phyloP scores from a whole-genome alignment of 345 rosid species.

The Eucalyptus paniculata region DNA sequence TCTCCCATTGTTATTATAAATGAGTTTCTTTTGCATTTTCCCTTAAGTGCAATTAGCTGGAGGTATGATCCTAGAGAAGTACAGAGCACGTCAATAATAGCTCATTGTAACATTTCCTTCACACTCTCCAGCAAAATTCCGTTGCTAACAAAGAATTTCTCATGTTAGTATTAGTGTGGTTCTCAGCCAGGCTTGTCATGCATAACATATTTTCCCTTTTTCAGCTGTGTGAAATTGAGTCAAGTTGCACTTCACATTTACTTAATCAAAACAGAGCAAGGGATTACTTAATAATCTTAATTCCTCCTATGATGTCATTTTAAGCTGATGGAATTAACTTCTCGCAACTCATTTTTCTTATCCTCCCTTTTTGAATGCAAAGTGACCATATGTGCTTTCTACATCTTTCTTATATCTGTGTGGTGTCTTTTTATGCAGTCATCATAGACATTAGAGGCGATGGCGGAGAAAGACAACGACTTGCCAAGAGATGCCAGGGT shows the following conservation, averaged over 20 bases:
- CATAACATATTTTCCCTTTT: not conserved
- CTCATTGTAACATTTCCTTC: not conserved
- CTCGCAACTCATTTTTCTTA: not conserved
- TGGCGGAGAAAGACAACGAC: slow-evolving; percentile 58
- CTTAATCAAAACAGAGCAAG: not conserved
- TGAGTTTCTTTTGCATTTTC: not conserved
- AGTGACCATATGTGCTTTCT: not conserved
- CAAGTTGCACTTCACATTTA: not conserved
- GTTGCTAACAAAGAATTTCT: not conserved
- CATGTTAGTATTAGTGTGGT: not conserved
- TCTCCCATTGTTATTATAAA: not conserved
- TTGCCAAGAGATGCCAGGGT: slow-evolving; percentile 86
- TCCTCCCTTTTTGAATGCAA: not conserved
- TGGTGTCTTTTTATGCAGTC: not conserved
- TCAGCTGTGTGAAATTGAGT: not conserved
- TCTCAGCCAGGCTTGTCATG: not conserved
- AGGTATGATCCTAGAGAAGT: not conserved
- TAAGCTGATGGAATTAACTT: not conserved
- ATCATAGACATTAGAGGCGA: not conserved
- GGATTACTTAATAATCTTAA: not conserved
- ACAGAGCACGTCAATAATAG: not conserved
- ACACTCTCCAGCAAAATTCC: not conserved
- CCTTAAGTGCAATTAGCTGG: not conserved
- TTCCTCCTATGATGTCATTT: not conserved
- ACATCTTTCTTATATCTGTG: not conserved